phyloP scores from a whole-genome alignment of 441 rosid genomes.

The Erysimum cheiri region DNA sequence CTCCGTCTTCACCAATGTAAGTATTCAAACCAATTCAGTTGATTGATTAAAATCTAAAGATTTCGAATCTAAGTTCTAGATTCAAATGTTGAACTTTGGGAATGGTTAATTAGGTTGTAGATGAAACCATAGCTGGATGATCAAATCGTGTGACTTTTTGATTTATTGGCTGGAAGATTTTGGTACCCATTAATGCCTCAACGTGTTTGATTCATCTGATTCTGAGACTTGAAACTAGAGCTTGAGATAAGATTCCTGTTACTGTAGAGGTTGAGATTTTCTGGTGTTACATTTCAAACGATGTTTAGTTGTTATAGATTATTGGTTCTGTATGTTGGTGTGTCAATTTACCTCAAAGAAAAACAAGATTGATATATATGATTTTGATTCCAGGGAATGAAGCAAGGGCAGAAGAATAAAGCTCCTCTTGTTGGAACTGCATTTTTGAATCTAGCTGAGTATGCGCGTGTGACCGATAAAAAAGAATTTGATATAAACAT shows the following conservation, averaged over 20 bases:
- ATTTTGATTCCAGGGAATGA: slow-evolving; percentile 53
- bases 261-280: slow-evolving; percentile 7
- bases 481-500: slow-evolving; percentile 71
- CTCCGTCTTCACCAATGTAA: slow-evolving; percentile 79
- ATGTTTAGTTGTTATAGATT: slow-evolving; percentile 2
- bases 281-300: neutral
- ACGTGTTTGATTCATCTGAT: slow-evolving; percentile 1
- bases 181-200: slow-evolving; percentile 8
- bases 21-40: slow-evolving; percentile 16
- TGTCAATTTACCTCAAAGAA: slow-evolving; percentile 22
- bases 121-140: neutral
- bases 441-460: slow-evolving; percentile 76
- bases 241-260: neutral
- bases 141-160: slow-evolving; percentile 12
- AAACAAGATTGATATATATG: neutral
- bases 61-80: slow-evolving; percentile 1
- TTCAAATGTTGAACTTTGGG: slow-evolving; percentile 4
- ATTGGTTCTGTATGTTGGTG: slow-evolving; percentile 24
- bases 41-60: neutral
- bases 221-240: neutral
- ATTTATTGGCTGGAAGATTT: neutral
- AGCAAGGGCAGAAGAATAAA: slow-evolving; percentile 70
- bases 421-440: slow-evolving; percentile 69
- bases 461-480: slow-evolving; percentile 68
- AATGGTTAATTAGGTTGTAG: slow-evolving; percentile 4